These are phyloP conservation scores for Cyberlindnera mrakii DNA, from an alignment of 805 yeast genomes.

Conservation along the genomic window DNA sequence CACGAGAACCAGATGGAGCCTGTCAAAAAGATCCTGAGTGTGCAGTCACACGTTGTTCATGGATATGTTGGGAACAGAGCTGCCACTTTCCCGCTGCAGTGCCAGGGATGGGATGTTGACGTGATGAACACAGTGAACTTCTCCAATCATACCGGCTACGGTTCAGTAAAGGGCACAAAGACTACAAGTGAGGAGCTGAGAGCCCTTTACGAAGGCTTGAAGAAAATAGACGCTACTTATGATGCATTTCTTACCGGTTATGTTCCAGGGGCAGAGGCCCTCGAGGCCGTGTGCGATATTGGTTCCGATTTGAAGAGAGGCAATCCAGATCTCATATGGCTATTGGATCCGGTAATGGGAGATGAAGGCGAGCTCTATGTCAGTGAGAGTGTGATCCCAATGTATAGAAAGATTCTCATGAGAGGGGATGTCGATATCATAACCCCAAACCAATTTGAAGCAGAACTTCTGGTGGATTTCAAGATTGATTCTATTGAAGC, in stretches of 20 bases:
- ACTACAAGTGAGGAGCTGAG: constrained; percentile 35
- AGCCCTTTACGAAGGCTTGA: constrained; percentile 34
- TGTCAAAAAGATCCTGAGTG: constrained; percentile 32
- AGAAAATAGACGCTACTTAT: constrained; percentile 31
- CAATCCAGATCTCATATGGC: constrained; percentile 38
- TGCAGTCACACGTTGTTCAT: constrained; percentile 68
- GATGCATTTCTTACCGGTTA: constrained; percentile 63
- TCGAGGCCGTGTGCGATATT: constrained; percentile 36
- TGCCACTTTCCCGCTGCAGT: constrained; percentile 58
- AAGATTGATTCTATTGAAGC: constrained; percentile 34
- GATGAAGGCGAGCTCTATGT: constrained; percentile 71
- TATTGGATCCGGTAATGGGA: constrained; percentile 78
- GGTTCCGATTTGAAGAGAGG: constrained; percentile 30
- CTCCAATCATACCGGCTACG: constrained; percentile 71
- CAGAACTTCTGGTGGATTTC: constrained; percentile 59
- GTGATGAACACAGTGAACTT: constrained; percentile 57
- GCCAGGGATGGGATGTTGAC: constrained; percentile 66
- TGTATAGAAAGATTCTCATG: constrained; percentile 41
- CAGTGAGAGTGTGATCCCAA: constrained; percentile 51
- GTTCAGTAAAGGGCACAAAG: constrained; percentile 43
- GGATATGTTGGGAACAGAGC: constrained; percentile 72
- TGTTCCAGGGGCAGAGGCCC: constrained; percentile 50
- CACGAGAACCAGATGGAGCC: background rate
- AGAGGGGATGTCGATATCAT: constrained; percentile 55
- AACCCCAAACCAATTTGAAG: constrained; percentile 90